Base-by-base conservation (phyloP, 768 basidiomycete species). In the Trametes villosa region DNA sequence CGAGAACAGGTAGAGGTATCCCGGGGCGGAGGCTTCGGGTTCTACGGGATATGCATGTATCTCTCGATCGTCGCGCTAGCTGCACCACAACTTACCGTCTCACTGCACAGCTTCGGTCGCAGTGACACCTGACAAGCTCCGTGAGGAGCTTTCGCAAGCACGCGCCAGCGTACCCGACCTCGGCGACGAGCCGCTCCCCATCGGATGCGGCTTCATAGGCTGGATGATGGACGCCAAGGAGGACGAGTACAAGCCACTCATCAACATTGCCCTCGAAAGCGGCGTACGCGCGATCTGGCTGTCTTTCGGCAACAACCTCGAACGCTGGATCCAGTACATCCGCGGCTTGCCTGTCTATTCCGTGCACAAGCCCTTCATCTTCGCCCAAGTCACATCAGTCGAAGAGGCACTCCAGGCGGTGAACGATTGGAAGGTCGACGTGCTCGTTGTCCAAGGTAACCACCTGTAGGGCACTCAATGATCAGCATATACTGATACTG, bases 1-100 rank as follows among this genome's bases (percentile, higher is more conserved):
- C 8, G 9, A 44, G 18, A 18, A 11, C 38, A 70, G 69, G 84
- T 85, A 3, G 78, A 83, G 51, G 87, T 89, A 30, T 78, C 83
- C 22, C 77, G 80, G 1, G 90, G 77, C 12, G 92, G 92, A n/a
- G 92, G 87, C 18, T 87, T 92, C 58, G 92, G 89, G 1, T 92
- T 93, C 70, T 66, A 91, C 0, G 78, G 83, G 17, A 78, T 84
- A 72, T 86, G 89, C 86, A 64, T 7, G 67, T 33, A 15, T 18
- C 24, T 8, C 36, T 4, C 8, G 7, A 0, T 3, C 22, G n/a
- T 48, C 31, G n/a, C 1, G 18, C 29, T 18, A n/a, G 30, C 38
- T 42, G 26, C 31, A 65, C 54, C 52, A 20, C 49, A 57, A 13
- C n/a, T 41, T 9, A 0, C 29, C 44, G 55, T 34, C 20, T 27